These are phyloP conservation scores for Boletus vinaceobasis DNA, from an alignment of 768 basidiomycete genomes.

Conservation along the genomic window DNA sequence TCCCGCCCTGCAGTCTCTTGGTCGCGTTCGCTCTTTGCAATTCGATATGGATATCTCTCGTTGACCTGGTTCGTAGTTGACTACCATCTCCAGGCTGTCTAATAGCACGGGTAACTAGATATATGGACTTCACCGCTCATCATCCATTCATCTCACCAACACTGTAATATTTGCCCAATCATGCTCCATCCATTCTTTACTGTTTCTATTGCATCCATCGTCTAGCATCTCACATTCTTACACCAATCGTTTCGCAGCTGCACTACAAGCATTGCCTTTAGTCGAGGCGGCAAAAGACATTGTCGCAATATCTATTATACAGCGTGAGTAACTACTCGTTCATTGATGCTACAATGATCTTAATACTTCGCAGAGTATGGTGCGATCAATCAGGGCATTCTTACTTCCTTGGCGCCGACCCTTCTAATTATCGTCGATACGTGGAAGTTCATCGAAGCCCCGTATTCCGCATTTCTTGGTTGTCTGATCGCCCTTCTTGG, in stretches of 20 bases:
- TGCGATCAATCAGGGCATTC: slow-evolving; percentile 24
- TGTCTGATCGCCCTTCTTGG: slow-evolving; percentile 18
- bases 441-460: slow-evolving; percentile 1
- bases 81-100: background rate
- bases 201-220: slow-evolving; percentile 10
- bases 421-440: slow-evolving; percentile 8
- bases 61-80: slow-evolving; percentile 24
- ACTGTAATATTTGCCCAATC: slow-evolving; percentile 24
- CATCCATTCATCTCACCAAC: slow-evolving; percentile 22
- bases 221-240: slow-evolving; percentile 2
- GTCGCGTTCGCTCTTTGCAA: slow-evolving; percentile 19
- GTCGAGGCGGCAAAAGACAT: slow-evolving; percentile 20
- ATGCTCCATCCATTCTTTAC: slow-evolving; percentile 11
- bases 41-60: slow-evolving; percentile 18
- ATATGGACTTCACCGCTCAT: slow-evolving; percentile 18
- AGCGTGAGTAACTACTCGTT: slow-evolving; percentile 15
- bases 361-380: slow-evolving; percentile 27
- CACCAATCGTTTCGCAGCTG: slow-evolving; percentile 5
- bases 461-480: slow-evolving; percentile 14
- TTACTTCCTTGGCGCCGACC: slow-evolving; percentile 9
- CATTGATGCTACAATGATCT: background rate
- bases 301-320: slow-evolving; percentile 19
- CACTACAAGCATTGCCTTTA: slow-evolving; percentile 10
- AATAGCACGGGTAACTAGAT: slow-evolving; percentile 13
- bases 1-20: slow-evolving; percentile 11